These are phyloP conservation scores for Solanum appendiculatum DNA, from an alignment of 257 asterid species.

Conservation along the genomic window DNA sequence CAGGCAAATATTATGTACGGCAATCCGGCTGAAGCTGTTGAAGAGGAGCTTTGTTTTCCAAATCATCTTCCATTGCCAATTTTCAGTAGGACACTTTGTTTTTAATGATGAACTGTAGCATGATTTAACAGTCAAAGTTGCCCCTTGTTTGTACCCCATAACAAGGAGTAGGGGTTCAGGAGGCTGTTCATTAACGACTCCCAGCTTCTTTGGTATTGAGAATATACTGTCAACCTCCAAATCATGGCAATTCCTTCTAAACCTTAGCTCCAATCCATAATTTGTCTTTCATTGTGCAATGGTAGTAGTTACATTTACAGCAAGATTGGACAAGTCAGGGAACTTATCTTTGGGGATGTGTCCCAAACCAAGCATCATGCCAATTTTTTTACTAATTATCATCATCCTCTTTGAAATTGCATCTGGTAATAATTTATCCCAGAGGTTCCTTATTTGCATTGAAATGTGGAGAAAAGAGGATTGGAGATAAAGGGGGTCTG, in stretches of 20 bases:
- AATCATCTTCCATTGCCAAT: not conserved
- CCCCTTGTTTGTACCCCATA: not conserved
- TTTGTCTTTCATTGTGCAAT: not conserved
- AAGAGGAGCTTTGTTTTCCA: not conserved
- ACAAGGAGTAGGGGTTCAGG: not conserved
- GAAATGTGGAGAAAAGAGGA: not conserved
- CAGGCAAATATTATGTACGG: not conserved
- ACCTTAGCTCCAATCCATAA: not conserved
- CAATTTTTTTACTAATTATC: not conserved
- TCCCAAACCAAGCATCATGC: not conserved
- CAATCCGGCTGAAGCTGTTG: not conserved
- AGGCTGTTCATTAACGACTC: not conserved
- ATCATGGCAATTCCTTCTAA: not conserved
- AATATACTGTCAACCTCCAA: not conserved
- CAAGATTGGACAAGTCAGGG: not conserved
- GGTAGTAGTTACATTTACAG: not conserved
- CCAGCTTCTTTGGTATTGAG: not conserved
- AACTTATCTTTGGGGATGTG: not conserved
- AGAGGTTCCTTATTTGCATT: not conserved
- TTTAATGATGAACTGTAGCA: not conserved
- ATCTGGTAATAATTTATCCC: not conserved
- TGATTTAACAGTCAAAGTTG: not conserved
- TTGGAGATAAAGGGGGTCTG: not conserved
- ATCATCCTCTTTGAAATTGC: not conserved
- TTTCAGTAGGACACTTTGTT: not conserved